Base-by-base conservation (phyloP, 1,139 yeast genomes). In the Lodderomyces theae region DNA sequence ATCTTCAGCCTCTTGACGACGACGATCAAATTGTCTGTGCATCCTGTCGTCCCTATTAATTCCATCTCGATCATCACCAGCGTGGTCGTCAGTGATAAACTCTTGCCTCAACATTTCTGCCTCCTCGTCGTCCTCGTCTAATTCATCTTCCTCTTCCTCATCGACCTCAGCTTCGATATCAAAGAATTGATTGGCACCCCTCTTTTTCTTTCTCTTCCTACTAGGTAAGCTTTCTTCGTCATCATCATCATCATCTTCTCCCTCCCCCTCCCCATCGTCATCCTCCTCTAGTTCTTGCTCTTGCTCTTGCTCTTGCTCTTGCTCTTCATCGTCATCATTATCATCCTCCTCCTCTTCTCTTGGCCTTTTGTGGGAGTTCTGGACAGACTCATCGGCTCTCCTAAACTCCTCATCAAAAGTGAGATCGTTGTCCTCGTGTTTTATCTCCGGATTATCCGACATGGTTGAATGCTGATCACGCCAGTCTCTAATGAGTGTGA, bases 151-250 rank as follows among this genome's bases (percentile, higher is more conserved):
- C 45, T 92, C 98, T 52, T 92, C 98, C 46, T 92, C 97, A 61
- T 94, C 96, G 44, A 92, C 99, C 61, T 92, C 98, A 45, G 99
- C 99, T 72, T 92, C 98, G 42, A 92, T 95, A 85, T 92, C 99
- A 65, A 92, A 77, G 64, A 92, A 92, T 71, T 86, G 92, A 63
- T 92, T 92, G 54, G 89, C 81, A 39, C 82, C 78, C 61, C 83
- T 80, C 55, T 84, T 73, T 61, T 81, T 75, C 64, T 83, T 73
- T 61, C 79, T 78, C 61, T 72, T 70, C 26, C 66, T 62, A 42
- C 66, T 57, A 2, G 66, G 64, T 7, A 64, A 63, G 12, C 61
- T 72, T n/a, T 69, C 77, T 2, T 72, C 77, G 1, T 74, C 79
- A 1, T 74, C 80, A 0, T 74, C 79, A 1, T 68, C 82, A 4